Evolutionary conservation across 352 stramenopile species (phyloP), one percentile per base, ranked within the genome.

Genomic region (Phytophthora boehmeriae): DNA sequence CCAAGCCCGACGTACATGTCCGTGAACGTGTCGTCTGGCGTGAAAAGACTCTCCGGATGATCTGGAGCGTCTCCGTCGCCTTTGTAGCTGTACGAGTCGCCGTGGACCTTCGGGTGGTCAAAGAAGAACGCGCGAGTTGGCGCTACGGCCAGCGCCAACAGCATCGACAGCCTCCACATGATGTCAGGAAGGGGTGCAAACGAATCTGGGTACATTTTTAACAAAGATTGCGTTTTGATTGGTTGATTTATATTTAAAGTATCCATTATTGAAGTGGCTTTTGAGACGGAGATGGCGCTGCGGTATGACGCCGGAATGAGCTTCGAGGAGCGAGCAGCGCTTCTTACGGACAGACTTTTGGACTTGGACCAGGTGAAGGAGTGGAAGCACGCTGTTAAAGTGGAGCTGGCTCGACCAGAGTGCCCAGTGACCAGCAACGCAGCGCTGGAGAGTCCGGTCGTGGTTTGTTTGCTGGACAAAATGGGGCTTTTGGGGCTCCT

Each of bases 381-480:
- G 19, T 88, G 81, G 75, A 91, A 92, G 51, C 52, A 66, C n/a
- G 57, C 57, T 11, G 44, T 92, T 16, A 72, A 81, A 52, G 60
- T 27, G 32, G 82, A 93, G 45, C 54, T 90, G 22, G 47, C 50
- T 28, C 75, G 69, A 49, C 57, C 75, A n/a, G 75, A 89, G 39
- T 80, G 80, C 53, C 54, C 61, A 25, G 49, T 80, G 35, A n/a
- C n/a, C n/a, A n/a, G n/a, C n/a, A 60, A 80, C 86, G 27, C 64
- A 78, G 48, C 48, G 17, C 19, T 28, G 39, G 69, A 71, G 23
- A 69, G 71, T 53, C 49, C 75, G 30, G 59, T 83, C 25, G 58
- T 91, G 28, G 72, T 67, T 32, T 74, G 56, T 8, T 36, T 90
- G 25, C 47, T 90, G 43, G 75, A 92, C 41, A 86, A 86, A 38